phyloP scores from a whole-genome alignment of 1,284 basidiomycete genomes.

The Leccinum angustisporum region DNA sequence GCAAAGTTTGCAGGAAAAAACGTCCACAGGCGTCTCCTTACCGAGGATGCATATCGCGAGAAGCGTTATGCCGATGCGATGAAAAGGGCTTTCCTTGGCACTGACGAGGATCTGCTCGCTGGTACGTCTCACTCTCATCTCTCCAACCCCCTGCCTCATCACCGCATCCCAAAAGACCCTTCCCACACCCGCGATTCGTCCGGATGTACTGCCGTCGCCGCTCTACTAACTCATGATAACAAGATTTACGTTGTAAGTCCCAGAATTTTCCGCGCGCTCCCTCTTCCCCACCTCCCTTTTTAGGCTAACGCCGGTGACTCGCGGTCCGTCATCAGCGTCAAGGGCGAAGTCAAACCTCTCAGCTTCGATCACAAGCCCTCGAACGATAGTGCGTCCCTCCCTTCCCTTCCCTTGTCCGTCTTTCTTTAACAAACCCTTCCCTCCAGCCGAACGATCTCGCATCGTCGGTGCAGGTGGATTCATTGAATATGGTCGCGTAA shows the following conservation, averaged over 20 bases:
- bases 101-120: constrained; percentile 90
- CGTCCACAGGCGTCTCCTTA: constrained; percentile 79
- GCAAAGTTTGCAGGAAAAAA: constrained; percentile 91
- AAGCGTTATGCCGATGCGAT: constrained; percentile 76
- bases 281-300: constrained; percentile 1
- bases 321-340: constrained; percentile 84
- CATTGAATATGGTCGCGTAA: constrained; percentile 96
- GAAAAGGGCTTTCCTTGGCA: constrained; percentile 89
- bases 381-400: constrained; percentile 63
- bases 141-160: not conserved
- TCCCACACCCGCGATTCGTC: constrained; percentile 89
- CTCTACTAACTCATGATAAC: constrained; percentile 75
- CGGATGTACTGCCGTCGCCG: constrained; percentile 95
- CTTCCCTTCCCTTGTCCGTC: not conserved
- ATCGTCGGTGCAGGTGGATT: constrained; percentile 95
- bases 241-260: constrained; percentile 74
- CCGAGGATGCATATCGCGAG: constrained; percentile 73
- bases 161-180: constrained; percentile 55
- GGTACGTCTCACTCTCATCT: constrained; percentile 48
- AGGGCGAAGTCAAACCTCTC: constrained; percentile 84
- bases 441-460: constrained; percentile 78
- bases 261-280: not conserved
- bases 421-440: constrained; percentile 5
- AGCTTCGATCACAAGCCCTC: constrained; percentile 97
- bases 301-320: constrained; percentile 99